These are phyloP conservation scores for Globisporangium recalcitrans DNA, from an alignment of 352 stramenopile genomes.

Conservation along the genomic window DNA sequence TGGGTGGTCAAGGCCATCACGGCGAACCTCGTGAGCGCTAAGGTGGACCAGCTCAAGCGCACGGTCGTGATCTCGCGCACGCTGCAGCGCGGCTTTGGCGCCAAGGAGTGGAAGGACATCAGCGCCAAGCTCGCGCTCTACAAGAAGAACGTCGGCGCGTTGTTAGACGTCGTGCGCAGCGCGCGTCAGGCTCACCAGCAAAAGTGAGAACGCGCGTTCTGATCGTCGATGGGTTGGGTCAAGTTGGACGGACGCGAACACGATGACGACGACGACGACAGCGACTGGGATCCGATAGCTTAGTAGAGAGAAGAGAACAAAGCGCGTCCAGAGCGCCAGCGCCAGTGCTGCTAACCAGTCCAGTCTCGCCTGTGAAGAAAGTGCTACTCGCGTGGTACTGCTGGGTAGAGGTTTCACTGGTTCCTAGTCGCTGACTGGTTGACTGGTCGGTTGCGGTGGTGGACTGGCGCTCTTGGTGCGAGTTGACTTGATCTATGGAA, in stretches of 20 bases:
- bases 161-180: constrained; percentile 84
- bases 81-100: constrained; percentile 79
- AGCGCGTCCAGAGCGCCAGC: background rate
- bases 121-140: constrained; percentile 87
- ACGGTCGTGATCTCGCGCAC: constrained; percentile 85
- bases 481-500: constrained; percentile 15
- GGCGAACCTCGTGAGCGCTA: constrained; percentile 86
- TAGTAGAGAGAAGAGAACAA: constrained; percentile 12
- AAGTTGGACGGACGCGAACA: background rate
- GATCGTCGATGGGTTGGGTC: background rate
- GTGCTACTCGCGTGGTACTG: too few relatives aligned
- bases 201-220: constrained; percentile 24
- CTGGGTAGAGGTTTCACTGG: too few relatives aligned
- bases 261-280: background rate
- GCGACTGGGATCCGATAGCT: constrained; percentile 9
- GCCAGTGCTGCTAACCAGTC: background rate
- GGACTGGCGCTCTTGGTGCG: background rate
- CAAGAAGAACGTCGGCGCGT: constrained; percentile 90
- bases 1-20: constrained; percentile 94
- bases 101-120: constrained; percentile 88
- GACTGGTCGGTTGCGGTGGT: background rate
- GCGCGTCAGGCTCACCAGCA: constrained; percentile 62
- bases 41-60: constrained; percentile 93
- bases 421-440: too few relatives aligned
- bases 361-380: too few relatives aligned